A percentile compares a stretch with the other conserved stretches of the same genome.
These are phyloP conservation scores for Phaeotremella skinneri DNA, from an alignment of 768 basidiomycete species.

Conservation along the genomic window DNA sequence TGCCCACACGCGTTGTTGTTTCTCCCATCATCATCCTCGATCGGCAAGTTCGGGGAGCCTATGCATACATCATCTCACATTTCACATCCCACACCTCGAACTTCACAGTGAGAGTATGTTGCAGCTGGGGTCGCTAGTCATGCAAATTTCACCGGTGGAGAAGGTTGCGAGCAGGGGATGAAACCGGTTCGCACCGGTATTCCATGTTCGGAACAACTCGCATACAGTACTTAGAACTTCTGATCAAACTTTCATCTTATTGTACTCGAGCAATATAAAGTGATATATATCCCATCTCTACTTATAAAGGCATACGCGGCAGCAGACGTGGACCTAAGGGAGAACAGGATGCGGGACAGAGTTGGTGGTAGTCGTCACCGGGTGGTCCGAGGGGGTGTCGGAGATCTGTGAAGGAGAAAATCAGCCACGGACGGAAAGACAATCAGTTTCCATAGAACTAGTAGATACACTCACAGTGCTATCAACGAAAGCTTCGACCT, in stretches of 20 bases:
- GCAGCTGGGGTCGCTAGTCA: no score
- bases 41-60: no score
- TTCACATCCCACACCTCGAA: no score
- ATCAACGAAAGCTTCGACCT: slow-evolving; percentile 39
- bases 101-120: no score
- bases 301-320: background rate
- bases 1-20: background rate
- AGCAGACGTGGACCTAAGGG: background rate
- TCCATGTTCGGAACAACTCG: background rate
- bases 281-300: background rate
- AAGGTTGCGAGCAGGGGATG: no score
- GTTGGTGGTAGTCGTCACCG: slow-evolving; percentile 46
- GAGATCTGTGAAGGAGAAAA: background rate
- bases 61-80: no score
- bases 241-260: no score
- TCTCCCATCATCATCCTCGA: background rate
- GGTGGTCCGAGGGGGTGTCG: slow-evolving; percentile 10
- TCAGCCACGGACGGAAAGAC: slow-evolving; percentile 4
- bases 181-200: no score
- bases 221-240: background rate
- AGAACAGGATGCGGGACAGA: slow-evolving; percentile 34
- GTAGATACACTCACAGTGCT: slow-evolving; percentile 29
- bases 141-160: no score
- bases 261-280: no score
- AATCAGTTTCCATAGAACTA: background rate